Evolutionary conservation across 2,329 filamentous ascomycete species (phyloP), one percentile per base, ranked within the genome.

Genomic region (Davidsoniella virescens): DNA sequence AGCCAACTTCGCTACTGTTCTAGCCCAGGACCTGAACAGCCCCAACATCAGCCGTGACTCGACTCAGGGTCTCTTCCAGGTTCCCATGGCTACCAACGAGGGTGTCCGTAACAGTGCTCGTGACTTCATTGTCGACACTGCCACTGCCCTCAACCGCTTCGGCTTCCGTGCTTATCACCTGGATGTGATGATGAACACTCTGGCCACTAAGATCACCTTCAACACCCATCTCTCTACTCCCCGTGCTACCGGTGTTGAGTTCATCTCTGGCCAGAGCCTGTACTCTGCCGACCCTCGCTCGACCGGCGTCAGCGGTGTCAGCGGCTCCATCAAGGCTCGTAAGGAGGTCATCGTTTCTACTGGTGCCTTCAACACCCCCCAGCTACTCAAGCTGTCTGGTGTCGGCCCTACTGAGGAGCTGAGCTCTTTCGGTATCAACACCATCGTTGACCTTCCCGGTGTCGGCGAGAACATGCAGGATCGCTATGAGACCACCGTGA

Each of bases 31-130:
- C 25, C 53, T 62, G 5, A 63, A 51, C 12, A 36, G 39, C 12
- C 37, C 61, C 20, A 54, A 56, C 5, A 60, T 61, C 49, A 25
- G 51, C 49, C 55, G 55, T 17, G 49, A 47, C 33, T 9, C 25
- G 1, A 25, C 44, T 16, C 20, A 42, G 38, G 70, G 67, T 1
- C 63, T 73, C 36, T 80, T 72, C 59, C 75, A 81, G 56, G 70
- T 82, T 4, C 77, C 78, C 2, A 59, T 80, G 25, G 67, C 69
- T 1, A 71, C 72, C 54, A 63, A 68, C n/a, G 59, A 68, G n/a
- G 67, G 62, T 47, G 65, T 68, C 43, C 75, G 77, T 26, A 72
- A 65, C 42, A 72, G 75, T 12, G 65, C 73, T 3, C 70, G 75
- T 26, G 72, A 79, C 50, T 73, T 78, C 47, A 63, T 82, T 45